Base-by-base conservation (phyloP, 1,284 basidiomycete species). In the Afroboletus lepidellus region DNA sequence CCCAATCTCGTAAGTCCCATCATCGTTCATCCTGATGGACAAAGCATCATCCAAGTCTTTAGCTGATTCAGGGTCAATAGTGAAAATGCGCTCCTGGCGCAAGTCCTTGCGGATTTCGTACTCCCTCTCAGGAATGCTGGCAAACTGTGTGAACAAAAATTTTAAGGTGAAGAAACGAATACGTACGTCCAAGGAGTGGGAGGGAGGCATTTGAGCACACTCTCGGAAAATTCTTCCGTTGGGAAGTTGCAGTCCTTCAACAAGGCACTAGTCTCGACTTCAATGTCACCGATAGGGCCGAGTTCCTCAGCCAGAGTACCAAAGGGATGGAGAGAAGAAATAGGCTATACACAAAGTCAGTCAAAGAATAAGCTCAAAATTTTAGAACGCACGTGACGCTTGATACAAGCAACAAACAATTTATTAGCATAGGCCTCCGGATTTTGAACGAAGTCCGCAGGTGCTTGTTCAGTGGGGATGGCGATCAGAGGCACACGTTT, bases 191-290 rank as follows among this genome's bases (percentile, higher is more conserved):
- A 98, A 9, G 95, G 94, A 53, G 90, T 79, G 34, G 96, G 94
- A 27, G 97, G 97, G 29, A 99, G 74, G 68, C 95, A 98, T 71
- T 98, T 98, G 62, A 94, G 72, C n/a, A 97, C 94, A 62, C 90
- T 90, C 43, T 95, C 93, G 15, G 86, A 82, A 69, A 95, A 95
- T 58, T 96, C 93, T 69, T 96, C 93, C 0, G 91, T 92, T 1
- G 93, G 93, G 84, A 95, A 95, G 72, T 98, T 98, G 78, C 94
- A 97, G 70, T 99, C 96, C 72, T 98, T 98, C 60, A 99, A 80
- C 54, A 99, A 76, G 13, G 97, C 97, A 60, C 92, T 94, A 1
- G 96, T 98, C 74, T 99, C 96, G 8, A 98, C 95, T 72, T 98
- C 94, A 46, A 95, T 87, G 61, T 98, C 92, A 38, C 97, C 97